These are phyloP conservation scores for Skeletonema tropicum DNA, from an alignment of 108 stramenopile genomes.

Conservation along the genomic window DNA sequence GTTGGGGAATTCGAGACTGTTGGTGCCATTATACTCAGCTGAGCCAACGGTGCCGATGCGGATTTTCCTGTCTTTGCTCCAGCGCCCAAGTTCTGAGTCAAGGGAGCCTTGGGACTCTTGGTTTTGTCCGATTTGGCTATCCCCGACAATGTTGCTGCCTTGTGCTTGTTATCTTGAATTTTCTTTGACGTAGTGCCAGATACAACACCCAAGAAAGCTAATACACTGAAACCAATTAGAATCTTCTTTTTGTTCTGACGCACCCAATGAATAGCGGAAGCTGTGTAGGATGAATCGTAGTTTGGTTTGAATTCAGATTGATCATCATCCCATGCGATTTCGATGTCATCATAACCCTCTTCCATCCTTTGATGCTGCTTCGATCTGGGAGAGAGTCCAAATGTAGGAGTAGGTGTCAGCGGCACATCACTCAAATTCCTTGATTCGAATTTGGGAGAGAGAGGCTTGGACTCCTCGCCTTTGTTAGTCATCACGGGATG, in stretches of 20 bases:
- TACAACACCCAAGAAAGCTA: not conserved
- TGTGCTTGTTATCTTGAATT: not conserved
- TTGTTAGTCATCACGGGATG: not conserved
- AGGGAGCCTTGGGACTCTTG: not conserved
- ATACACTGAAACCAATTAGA: not conserved
- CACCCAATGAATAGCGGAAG: not conserved
- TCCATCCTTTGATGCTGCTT: not conserved
- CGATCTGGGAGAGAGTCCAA: not conserved
- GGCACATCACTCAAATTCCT: not conserved
- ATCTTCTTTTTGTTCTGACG: not conserved
- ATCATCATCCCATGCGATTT: not conserved
- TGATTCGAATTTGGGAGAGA: not conserved
- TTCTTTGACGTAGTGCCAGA: not conserved
- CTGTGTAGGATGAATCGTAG: not conserved
- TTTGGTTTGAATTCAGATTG: constrained; percentile 1
- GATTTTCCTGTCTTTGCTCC: not conserved
- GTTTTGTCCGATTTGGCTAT: not conserved
- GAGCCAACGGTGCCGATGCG: not conserved
- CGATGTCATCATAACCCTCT: not conserved
- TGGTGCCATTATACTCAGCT: not conserved
- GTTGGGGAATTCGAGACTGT: not conserved
- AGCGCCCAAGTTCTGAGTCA: not conserved
- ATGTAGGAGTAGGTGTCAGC: not conserved
- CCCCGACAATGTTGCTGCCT: not conserved
- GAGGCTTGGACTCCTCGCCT: not conserved